A percentile compares a stretch with the other conserved stretches of the same genome.
Conservation (phyloP, 2,329 filamentous ascomycete species). For the Colletotrichum lini region DNA sequence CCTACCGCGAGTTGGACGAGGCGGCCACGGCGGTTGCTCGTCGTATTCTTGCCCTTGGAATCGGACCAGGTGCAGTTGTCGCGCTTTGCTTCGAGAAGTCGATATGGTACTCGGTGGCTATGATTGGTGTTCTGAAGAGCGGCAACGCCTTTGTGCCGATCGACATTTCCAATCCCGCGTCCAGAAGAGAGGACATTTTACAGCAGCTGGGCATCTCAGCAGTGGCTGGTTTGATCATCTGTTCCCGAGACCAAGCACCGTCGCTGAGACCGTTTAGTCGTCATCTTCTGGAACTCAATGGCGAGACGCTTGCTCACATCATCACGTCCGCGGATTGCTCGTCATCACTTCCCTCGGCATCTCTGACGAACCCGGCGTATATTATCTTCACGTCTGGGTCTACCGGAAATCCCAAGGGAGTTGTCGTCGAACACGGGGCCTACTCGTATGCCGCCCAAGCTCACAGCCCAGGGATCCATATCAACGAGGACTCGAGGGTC, state of each 20-base stretch:
- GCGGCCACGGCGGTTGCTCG: slow-evolving; percentile 17
- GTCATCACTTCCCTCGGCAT: background rate
- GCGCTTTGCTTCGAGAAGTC: slow-evolving; percentile 50
- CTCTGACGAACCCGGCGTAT: slow-evolving; percentile 32
- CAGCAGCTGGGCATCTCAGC: background rate
- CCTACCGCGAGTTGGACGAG: slow-evolving; percentile 28
- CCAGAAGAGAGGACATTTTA: slow-evolving; percentile 17
- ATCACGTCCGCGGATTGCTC: background rate
- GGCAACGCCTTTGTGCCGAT: slow-evolving; percentile 51
- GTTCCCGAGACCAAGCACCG: background rate
- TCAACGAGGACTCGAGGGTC: background rate
- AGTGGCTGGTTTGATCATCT: slow-evolving; percentile 3
- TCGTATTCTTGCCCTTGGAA: slow-evolving; percentile 33
- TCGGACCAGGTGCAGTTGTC: slow-evolving; percentile 44
- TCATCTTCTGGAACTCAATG: background rate
- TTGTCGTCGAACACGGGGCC: slow-evolving; percentile 28
- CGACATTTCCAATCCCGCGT: slow-evolving; percentile 42
- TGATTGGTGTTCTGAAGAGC: slow-evolving; percentile 51
- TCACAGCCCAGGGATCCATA: slow-evolving; percentile 11
- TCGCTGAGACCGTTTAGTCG: background rate
- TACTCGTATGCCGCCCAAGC: slow-evolving; percentile 43
- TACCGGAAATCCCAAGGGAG: slow-evolving; percentile 45
- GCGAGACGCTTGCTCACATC: background rate
- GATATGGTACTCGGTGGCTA: slow-evolving; percentile 46
- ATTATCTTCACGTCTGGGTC: slow-evolving; percentile 47